Conservation (phyloP, 2,329 filamentous ascomycete species). For the Cercospora zeina region DNA sequence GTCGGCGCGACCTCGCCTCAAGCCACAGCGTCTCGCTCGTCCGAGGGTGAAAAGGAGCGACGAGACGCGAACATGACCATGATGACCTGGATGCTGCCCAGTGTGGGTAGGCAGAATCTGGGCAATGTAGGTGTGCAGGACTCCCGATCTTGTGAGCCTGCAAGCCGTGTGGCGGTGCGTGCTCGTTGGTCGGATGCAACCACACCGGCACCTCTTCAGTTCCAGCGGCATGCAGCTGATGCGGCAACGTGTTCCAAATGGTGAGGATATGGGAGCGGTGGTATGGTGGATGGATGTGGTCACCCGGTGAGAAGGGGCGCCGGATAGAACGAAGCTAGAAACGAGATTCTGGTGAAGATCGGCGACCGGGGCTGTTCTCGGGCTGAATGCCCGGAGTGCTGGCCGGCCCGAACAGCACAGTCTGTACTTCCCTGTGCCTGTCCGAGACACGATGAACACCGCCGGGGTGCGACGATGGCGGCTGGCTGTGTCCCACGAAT, state of each 20-base stretch:
- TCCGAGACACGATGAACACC: background rate
- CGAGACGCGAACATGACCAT: background rate
- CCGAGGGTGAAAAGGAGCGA: background rate
- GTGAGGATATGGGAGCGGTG: background rate
- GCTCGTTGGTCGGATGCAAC: background rate
- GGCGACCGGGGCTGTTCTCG: conserved; percentile 12
- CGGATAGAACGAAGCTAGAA: background rate
- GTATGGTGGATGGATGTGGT: background rate
- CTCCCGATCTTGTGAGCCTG: conserved; percentile 2
- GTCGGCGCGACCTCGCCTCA: background rate
- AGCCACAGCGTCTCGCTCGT: conserved; percentile 3
- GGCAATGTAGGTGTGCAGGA: background rate
- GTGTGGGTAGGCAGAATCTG: background rate
- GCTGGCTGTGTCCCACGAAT: background rate
- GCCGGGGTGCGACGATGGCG: background rate
- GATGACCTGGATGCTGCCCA: background rate
- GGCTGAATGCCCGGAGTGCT: background rate
- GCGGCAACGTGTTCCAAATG: background rate
- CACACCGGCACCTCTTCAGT: background rate
- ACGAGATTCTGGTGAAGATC: background rate
- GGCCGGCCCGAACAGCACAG: background rate
- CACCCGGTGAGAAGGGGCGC: background rate
- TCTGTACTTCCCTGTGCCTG: background rate
- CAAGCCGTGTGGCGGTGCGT: background rate
- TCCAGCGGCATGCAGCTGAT: background rate